Evolutionary conservation across 2,329 filamentous ascomycete genomes (phyloP), one percentile per base, ranked within the genome.

Genomic region (Aspergillus brunneoviolaceus): DNA sequence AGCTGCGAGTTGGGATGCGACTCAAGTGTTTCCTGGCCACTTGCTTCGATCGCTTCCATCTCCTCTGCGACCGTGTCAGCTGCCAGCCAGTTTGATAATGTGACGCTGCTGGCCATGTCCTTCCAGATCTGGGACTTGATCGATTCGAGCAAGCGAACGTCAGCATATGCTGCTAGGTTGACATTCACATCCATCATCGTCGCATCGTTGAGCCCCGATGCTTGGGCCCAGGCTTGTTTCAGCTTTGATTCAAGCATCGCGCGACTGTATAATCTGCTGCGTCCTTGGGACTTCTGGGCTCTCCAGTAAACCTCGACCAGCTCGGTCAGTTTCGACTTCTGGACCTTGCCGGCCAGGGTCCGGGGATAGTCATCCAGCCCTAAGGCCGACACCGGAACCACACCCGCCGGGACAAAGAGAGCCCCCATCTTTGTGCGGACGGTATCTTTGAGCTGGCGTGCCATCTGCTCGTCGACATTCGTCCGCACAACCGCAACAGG

Each of bases 351-450:
- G 5, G 39, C 39, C 2, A 45, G 39, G 6, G 39, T 45, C 16
- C 39, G 39, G 3, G 39, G 39, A 16, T 45, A 45, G 5, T 45
- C 39, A 9, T 19, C 16, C 39, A 45, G 16, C 16, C 39, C 63
- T 9, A 65, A 45, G 4, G 50, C 14, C 31, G 59, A 55, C 16
- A 65, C 23, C 19, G 61, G 48, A 42, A 61, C 53, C 16, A 63
- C 49, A 29, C 57, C 60, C 5, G 53, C 53, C 33, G 62, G 62
- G 27, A 60, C 62, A 51, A 60, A 63, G 19, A 62, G 53, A 19
- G 35, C 19, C 55, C 62, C 62, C 62, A 63, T 62, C 29, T 51
- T 49, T 9, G 53, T 49, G 16, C 50, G 33, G 49, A 63, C 16
- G 12, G 49, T 55, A 11, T 63, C 51, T 49, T 62, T 56, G 29